Percentiles rank a stretch among this genome's conserved stretches.
Evolutionary conservation across 441 rosid species (phyloP).

Genomic region (Codiaeum variegatum): DNA sequence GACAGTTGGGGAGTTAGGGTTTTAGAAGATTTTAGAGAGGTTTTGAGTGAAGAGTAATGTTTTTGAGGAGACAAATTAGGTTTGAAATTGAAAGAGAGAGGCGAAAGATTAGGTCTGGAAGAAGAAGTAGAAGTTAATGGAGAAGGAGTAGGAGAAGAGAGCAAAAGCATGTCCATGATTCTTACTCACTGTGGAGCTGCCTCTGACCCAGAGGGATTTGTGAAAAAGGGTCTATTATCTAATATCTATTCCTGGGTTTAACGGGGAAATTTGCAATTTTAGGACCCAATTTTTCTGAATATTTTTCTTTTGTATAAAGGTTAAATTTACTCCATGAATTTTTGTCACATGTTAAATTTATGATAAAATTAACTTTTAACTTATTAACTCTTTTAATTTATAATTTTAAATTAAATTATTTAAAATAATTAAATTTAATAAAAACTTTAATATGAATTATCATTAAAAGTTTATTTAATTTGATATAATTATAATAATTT

Average conservation of each 20-base stretch:
- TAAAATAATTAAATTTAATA: too few relatives aligned
- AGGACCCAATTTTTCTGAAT: too few relatives aligned
- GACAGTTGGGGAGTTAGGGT: conserved; percentile 30
- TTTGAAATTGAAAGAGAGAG: conserved; percentile 16
- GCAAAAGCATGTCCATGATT: conserved; percentile 55
- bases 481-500: too few relatives aligned
- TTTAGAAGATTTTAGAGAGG: conserved; percentile 30
- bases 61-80: conserved; percentile 23
- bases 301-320: too few relatives aligned
- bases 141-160: conserved; percentile 39
- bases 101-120: conserved; percentile 23
- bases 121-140: conserved; percentile 24
- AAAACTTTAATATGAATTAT: too few relatives aligned
- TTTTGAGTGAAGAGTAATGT: conserved; percentile 32
- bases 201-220: neutral
- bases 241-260: neutral
- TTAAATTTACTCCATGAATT: too few relatives aligned
- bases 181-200: neutral
- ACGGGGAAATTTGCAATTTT: neutral
- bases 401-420: too few relatives aligned
- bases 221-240: neutral
- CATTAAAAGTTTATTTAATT: too few relatives aligned
- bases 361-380: too few relatives aligned
- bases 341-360: too few relatives aligned
- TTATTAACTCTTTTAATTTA: too few relatives aligned